phyloP scores from a whole-genome alignment of 345 rosid genomes.

The Crucihimalaya himalaica region DNA sequence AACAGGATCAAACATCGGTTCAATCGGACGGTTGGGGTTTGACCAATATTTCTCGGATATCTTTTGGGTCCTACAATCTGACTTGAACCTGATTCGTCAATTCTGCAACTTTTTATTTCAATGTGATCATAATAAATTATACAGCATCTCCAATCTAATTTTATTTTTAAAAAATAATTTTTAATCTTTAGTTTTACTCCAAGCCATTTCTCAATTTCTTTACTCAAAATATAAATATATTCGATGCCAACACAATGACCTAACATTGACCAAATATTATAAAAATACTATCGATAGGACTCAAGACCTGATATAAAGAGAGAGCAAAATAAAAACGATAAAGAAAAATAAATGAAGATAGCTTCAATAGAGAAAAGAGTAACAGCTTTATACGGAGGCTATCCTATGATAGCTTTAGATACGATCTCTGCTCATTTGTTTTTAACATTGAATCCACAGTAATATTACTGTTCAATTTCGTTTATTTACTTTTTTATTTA shows the following conservation, averaged over 20 bases:
- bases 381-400: constrained; percentile 37
- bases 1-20: constrained; percentile 1
- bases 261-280: background rate
- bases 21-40: constrained; percentile 37
- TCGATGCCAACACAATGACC: too few species aligned
- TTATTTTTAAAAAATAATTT: too few species aligned
- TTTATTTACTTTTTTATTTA: background rate
- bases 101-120: background rate
- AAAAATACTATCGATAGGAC: background rate
- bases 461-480: constrained; percentile 9
- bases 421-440: constrained; percentile 9
- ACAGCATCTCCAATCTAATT: too few species aligned
- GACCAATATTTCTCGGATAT: constrained; percentile 11
- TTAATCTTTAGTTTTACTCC: too few species aligned
- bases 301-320: background rate
- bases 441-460: constrained; percentile 22
- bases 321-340: background rate
- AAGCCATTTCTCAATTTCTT: too few species aligned
- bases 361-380: constrained; percentile 22
- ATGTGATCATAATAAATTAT: constrained; percentile 1
- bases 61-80: constrained; percentile 29
- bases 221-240: too few species aligned
- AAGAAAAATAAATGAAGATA: background rate
- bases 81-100: constrained; percentile 8
- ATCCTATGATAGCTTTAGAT: constrained; percentile 24